Conservation (phyloP, 2,329 filamentous ascomycete genomes). For the Drechslerella dactyloides region DNA sequence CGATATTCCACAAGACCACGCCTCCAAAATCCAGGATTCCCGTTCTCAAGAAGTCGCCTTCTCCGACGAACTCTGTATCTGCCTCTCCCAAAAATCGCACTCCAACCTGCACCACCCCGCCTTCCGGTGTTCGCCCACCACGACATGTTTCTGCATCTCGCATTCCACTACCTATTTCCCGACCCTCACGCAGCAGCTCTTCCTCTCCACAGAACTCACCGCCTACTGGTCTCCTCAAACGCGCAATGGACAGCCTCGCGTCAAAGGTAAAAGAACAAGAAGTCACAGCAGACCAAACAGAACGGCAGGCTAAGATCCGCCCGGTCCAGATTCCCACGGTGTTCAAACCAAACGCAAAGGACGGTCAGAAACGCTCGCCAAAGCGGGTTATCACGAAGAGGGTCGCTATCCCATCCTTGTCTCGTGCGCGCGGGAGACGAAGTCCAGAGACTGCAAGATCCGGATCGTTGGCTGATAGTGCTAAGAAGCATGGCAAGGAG, state of each 20-base stretch:
- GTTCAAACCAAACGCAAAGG: not conserved
- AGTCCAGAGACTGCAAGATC: too few relatives aligned
- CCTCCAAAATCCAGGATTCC: conserved; percentile 2
- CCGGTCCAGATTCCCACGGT: not conserved
- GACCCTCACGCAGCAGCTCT: too few relatives aligned
- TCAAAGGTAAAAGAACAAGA: not conserved
- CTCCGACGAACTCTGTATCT: not conserved
- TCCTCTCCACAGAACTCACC: not conserved
- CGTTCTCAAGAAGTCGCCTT: not conserved
- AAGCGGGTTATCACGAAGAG: too few relatives aligned
- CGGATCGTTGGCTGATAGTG: too few relatives aligned
- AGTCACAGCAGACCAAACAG: not conserved
- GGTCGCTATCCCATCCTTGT: too few relatives aligned
- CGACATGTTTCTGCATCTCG: not conserved
- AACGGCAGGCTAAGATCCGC: not conserved
- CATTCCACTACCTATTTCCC: too few relatives aligned
- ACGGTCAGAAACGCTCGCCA: not conserved
- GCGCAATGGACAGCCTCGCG: not conserved
- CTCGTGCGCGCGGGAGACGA: too few relatives aligned
- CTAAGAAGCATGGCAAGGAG: conserved; percentile 10
- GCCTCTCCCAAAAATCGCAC: not conserved
- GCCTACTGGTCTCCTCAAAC: not conserved
- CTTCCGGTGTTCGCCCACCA: not conserved
- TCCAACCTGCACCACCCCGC: not conserved
- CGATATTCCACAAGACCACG: too few relatives aligned